Conservation (phyloP, 2,329 filamentous ascomycete genomes). For the Dothistroma septosporum region DNA sequence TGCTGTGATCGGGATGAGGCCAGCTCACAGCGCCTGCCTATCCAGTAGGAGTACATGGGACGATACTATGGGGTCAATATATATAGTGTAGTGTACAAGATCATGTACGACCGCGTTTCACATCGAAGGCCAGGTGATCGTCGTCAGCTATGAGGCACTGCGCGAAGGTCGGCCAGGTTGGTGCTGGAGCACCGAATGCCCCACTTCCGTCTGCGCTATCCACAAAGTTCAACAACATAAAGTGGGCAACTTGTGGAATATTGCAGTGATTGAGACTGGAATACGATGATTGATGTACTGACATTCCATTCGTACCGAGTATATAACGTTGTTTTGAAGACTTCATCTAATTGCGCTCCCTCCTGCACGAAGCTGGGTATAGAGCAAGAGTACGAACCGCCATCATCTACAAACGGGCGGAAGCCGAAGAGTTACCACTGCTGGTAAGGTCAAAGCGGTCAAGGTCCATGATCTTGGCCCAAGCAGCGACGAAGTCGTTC, state of each 20-base stretch:
- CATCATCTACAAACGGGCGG: constrained; percentile 13
- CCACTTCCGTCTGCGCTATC: not conserved
- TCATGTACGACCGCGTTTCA: not conserved
- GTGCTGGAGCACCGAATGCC: not conserved
- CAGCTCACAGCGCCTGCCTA: constrained; percentile 5
- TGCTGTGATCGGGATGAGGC: constrained; percentile 12
- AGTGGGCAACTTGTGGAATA: not conserved
- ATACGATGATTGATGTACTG: not conserved
- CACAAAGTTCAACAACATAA: not conserved
- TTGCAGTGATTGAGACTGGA: not conserved
- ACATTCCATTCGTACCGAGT: not conserved
- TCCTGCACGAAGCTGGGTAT: not conserved
- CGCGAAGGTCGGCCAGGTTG: not conserved
- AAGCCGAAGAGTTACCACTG: constrained; percentile 7
- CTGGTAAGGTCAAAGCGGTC: constrained; percentile 62
- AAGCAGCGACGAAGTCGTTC: constrained; percentile 66
- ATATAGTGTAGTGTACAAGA: not conserved
- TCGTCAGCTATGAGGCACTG: not conserved
- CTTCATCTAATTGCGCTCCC: not conserved
- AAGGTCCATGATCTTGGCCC: constrained; percentile 70
- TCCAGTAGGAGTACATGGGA: not conserved
- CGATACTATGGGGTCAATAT: not conserved
- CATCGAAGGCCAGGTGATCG: not conserved
- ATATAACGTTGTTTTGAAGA: not conserved
- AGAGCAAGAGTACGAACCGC: not conserved